A percentile compares a stretch with the other conserved stretches of the same genome.
Evolutionary conservation across 768 basidiomycete species (phyloP).

Genomic region (Boletus edulis): DNA sequence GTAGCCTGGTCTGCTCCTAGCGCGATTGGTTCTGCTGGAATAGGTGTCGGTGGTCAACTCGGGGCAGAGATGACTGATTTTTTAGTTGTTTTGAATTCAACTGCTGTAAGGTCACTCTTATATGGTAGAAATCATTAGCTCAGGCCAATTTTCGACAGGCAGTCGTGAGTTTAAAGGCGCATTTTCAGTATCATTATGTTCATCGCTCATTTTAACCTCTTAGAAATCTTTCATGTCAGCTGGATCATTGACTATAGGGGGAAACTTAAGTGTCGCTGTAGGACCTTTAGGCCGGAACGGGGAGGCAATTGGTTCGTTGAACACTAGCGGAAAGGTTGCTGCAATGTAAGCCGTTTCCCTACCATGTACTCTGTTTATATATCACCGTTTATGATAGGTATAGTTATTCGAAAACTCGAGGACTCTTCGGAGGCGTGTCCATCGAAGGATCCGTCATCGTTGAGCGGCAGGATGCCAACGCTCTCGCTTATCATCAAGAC

Average conservation of each 20-base stretch:
- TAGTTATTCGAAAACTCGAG: constrained; percentile 88
- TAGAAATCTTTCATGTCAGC: constrained; percentile 91
- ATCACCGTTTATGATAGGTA: constrained; percentile 49
- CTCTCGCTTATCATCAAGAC: constrained; percentile 70
- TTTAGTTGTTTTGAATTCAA: constrained; percentile 82
- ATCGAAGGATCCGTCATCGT: constrained; percentile 88
- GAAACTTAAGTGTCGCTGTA: constrained; percentile 84
- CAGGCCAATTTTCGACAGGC: constrained; percentile 39
- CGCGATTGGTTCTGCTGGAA: constrained; percentile 90
- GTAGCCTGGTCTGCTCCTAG: constrained; percentile 93
- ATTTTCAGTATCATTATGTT: neutral
- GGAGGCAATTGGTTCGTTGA: constrained; percentile 83
- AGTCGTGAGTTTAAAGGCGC: constrained; percentile 46
- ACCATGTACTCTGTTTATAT: neutral
- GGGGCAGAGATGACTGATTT: constrained; percentile 92
- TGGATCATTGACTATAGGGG: constrained; percentile 86
- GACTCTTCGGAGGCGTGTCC: constrained; percentile 90
- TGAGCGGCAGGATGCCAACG: constrained; percentile 92
- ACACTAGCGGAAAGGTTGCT: constrained; percentile 80
- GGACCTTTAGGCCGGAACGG: constrained; percentile 94
- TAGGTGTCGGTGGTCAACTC: constrained; percentile 82
- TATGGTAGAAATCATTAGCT: constrained; percentile 6
- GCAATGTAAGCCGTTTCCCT: constrained; percentile 63
- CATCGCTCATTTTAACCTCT: constrained; percentile 16
- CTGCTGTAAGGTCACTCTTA: constrained; percentile 48